Conservation (phyloP, 2,329 filamentous ascomycete species). For the Stachybotrys chartarum region DNA sequence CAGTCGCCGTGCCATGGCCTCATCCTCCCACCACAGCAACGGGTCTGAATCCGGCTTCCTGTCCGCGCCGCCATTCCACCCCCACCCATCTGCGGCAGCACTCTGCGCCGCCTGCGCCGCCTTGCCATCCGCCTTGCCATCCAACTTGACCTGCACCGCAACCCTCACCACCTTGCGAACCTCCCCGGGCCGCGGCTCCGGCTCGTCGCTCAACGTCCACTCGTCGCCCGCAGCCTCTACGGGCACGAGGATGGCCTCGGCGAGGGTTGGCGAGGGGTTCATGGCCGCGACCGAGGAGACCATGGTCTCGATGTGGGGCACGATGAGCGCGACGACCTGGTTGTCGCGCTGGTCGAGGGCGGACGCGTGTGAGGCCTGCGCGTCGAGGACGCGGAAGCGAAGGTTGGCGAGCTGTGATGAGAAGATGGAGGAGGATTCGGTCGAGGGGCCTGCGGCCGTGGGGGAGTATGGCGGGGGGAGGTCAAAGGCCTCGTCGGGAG, state of each 20-base stretch:
- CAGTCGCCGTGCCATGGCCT: slow-evolving; percentile 36
- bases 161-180: slow-evolving; percentile 25
- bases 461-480: slow-evolving; percentile 16
- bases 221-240: slow-evolving; percentile 26
- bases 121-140: slow-evolving; percentile 6
- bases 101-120: slow-evolving; percentile 2
- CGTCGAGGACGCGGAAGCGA: slow-evolving; percentile 26
- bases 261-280: slow-evolving; percentile 21
- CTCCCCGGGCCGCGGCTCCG: slow-evolving; percentile 19
- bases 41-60: neutral
- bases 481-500: slow-evolving; percentile 6
- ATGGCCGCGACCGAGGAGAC: slow-evolving; percentile 28
- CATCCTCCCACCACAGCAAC: slow-evolving; percentile 40
- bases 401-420: slow-evolving; percentile 27
- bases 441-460: slow-evolving; percentile 3
- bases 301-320: slow-evolving; percentile 34
- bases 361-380: slow-evolving; percentile 22
- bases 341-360: slow-evolving; percentile 29
- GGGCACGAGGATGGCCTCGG: slow-evolving; percentile 40
- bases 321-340: slow-evolving; percentile 29
- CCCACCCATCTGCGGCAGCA: slow-evolving; percentile 9
- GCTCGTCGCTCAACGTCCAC: slow-evolving; percentile 28
- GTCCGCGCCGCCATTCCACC: slow-evolving; percentile 24
- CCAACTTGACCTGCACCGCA: slow-evolving; percentile 5
- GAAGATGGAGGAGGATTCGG: slow-evolving; percentile 19